Conservation (phyloP, 1,284 basidiomycete genomes). For the Leucoagaricus sp. region DNA sequence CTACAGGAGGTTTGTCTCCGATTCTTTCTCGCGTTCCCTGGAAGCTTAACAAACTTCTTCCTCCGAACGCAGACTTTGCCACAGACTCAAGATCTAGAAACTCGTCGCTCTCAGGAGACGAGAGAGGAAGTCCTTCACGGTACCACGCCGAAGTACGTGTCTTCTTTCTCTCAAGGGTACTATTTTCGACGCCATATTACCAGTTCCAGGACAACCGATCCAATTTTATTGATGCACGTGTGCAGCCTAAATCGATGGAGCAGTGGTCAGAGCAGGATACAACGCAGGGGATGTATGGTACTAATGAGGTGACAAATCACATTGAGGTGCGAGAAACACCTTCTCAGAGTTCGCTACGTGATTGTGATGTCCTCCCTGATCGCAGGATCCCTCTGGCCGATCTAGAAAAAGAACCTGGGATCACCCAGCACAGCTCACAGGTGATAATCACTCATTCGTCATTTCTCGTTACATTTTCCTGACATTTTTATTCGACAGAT, state of each 20-base stretch:
- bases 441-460: conserved; percentile 25
- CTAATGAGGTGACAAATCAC: conserved; percentile 46
- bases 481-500: conserved; percentile 26
- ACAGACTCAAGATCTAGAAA: conserved; percentile 15
- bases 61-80: conserved; percentile 5
- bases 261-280: conserved; percentile 49
- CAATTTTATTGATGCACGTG: conserved; percentile 38
- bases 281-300: conserved; percentile 41
- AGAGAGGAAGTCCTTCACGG: conserved; percentile 12
- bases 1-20: conserved; percentile 24
- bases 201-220: conserved; percentile 13
- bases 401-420: conserved; percentile 62
- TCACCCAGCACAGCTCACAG: conserved; percentile 47
- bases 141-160: conserved; percentile 13
- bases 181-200: conserved; percentile 7
- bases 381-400: conserved; percentile 45
- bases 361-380: conserved; percentile 22
- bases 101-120: conserved; percentile 17
- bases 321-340: conserved; percentile 45
- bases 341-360: conserved; percentile 13
- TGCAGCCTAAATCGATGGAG: conserved; percentile 48
- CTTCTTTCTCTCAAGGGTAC: conserved; percentile 5
- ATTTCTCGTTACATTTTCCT: conserved; percentile 22
- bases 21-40: conserved; percentile 24
- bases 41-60: not conserved